phyloP scores from a whole-genome alignment of 2,329 filamentous ascomycete genomes.

The Amphichorda felina region DNA sequence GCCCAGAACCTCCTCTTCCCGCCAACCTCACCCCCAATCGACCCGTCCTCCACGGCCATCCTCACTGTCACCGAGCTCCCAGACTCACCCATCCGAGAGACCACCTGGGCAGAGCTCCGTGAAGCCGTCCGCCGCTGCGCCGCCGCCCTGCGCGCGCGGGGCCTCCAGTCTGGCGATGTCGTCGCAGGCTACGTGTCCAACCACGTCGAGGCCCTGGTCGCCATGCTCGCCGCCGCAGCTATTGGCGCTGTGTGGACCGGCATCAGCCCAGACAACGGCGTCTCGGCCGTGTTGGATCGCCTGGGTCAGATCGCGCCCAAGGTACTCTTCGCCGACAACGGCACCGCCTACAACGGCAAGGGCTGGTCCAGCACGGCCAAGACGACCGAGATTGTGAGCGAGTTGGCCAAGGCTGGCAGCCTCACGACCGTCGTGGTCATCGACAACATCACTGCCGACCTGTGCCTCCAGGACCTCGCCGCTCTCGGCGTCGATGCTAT shows the following conservation, averaged over 20 bases:
- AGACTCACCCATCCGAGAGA: slow-evolving; percentile 35
- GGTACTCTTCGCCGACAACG: slow-evolving; percentile 79
- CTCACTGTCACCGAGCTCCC: slow-evolving; percentile 70
- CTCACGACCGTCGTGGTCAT: slow-evolving; percentile 66
- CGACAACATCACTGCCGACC: slow-evolving; percentile 42
- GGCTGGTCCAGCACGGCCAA: slow-evolving; percentile 72
- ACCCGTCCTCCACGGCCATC: slow-evolving; percentile 54
- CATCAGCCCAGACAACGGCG: slow-evolving; percentile 84
- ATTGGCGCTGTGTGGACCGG: slow-evolving; percentile 88
- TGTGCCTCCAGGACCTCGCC: slow-evolving; percentile 28
- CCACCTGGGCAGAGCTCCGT: slow-evolving; percentile 69
- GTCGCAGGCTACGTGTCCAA: slow-evolving; percentile 78
- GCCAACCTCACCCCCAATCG: slow-evolving; percentile 20
- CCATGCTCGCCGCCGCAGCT: slow-evolving; percentile 73
- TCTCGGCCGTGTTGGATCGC: slow-evolving; percentile 81
- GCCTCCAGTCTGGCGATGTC: slow-evolving; percentile 43
- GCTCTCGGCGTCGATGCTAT: slow-evolving; percentile 24
- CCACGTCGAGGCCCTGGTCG: slow-evolving; percentile 74
- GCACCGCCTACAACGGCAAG: slow-evolving; percentile 83
- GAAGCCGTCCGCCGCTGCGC: slow-evolving; percentile 67
- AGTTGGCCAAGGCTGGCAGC: slow-evolving; percentile 40
- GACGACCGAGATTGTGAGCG: slow-evolving; percentile 61
- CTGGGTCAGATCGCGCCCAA: slow-evolving; percentile 75
- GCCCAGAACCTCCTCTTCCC: slow-evolving; percentile 91
- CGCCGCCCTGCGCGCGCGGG: slow-evolving; percentile 52